Percentiles rank a stretch among this genome's conserved stretches.
phyloP scores from a whole-genome alignment of 2,329 filamentous ascomycete genomes.

The Pestalotiopsis sp. region DNA sequence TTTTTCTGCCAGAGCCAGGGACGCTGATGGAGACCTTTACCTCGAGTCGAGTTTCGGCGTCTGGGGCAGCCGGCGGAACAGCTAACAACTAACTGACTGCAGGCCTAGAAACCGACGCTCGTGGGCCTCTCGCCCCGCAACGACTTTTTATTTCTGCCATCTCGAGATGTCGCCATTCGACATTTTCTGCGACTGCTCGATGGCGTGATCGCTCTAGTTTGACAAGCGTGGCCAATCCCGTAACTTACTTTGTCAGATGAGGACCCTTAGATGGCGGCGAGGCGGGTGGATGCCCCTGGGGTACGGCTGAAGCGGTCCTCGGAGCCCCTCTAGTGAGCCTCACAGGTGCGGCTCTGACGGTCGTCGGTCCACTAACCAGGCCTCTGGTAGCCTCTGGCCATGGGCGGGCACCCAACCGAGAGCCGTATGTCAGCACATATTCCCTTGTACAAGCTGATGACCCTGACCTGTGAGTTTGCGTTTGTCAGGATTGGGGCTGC shows the following conservation, averaged over 20 bases:
- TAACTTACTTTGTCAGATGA: constrained; percentile 14
- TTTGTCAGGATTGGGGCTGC: background rate
- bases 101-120: constrained; percentile 8
- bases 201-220: constrained; percentile 18
- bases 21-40: background rate
- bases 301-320: constrained; percentile 13
- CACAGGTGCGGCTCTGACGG: constrained; percentile 13
- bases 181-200: constrained; percentile 17
- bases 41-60: constrained; percentile 1
- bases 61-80: background rate
- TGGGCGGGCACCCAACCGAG: constrained; percentile 1
- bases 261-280: constrained; percentile 12
- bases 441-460: background rate
- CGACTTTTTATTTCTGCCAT: constrained; percentile 10
- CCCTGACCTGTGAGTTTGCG: background rate
- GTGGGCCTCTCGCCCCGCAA: constrained; percentile 11
- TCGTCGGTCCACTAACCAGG: constrained; percentile 11
- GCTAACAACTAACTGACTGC: constrained; percentile 9
- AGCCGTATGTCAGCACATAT: background rate
- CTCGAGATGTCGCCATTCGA: constrained; percentile 17
- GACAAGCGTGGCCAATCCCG: constrained; percentile 8
- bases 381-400: background rate
- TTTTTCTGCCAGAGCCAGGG: background rate
- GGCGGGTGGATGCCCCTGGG: background rate
- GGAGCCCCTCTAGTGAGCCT: constrained; percentile 12